A percentile compares a stretch with the other conserved stretches of the same genome.
Conservation (phyloP, 2,329 filamentous ascomycete species). For the Diplodia sapinea region DNA sequence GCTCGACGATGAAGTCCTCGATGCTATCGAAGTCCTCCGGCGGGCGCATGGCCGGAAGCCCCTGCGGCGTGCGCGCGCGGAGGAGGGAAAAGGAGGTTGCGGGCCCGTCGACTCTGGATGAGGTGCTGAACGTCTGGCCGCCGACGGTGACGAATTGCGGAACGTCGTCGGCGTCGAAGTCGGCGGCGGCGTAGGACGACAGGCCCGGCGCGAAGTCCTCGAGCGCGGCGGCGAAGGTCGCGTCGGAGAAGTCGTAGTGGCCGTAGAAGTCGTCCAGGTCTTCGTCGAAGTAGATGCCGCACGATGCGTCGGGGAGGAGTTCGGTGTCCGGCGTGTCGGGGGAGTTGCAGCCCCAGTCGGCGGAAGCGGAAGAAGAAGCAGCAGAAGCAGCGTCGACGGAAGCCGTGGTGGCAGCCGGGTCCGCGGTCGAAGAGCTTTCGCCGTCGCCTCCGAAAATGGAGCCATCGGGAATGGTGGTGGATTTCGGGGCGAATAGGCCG, state of each 20-base stretch:
- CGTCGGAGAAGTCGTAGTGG: not conserved
- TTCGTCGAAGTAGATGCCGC: not conserved
- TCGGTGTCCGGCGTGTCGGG: not conserved
- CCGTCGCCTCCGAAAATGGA: not conserved
- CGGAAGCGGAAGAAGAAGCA: not conserved
- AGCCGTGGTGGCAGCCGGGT: not conserved
- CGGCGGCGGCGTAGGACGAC: not conserved
- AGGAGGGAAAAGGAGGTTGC: not conserved
- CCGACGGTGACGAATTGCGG: not conserved
- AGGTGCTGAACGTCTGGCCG: not conserved
- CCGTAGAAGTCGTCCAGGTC: not conserved
- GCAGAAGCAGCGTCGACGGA: not conserved
- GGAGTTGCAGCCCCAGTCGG: not conserved
- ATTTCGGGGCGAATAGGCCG: too few species aligned
- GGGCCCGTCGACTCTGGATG: not conserved
- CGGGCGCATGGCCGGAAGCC: too few species aligned
- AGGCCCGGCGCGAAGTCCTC: not conserved
- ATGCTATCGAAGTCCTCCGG: too few species aligned
- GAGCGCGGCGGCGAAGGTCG: not conserved
- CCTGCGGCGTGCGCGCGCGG: too few species aligned
- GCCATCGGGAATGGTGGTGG: too few species aligned
- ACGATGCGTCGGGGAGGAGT: not conserved
- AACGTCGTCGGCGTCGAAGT: not conserved
- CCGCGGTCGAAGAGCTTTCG: too few species aligned
- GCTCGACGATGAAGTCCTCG: too few species aligned